These are phyloP conservation scores for Papiliotrema fonsecae DNA, from an alignment of 1,284 basidiomycete species.

Conservation along the genomic window DNA sequence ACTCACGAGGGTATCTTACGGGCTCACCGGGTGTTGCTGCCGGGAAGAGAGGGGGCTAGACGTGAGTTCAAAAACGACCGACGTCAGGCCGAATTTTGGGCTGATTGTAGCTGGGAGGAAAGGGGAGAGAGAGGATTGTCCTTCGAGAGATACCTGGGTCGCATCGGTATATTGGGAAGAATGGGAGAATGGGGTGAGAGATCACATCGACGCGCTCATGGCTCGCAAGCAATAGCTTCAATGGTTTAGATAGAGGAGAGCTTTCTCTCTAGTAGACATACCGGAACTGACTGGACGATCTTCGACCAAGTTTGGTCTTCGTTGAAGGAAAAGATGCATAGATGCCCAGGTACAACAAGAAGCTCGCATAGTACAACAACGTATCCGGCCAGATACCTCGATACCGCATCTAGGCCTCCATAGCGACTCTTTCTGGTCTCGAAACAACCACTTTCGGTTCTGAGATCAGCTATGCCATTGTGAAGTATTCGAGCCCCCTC, in stretches of 20 bases:
- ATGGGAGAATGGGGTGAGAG: slow-evolving; percentile 31
- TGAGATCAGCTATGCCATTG: neutral
- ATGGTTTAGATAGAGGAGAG: too few species aligned
- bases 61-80: slow-evolving; percentile 27
- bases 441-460: neutral
- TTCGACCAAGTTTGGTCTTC: too few species aligned
- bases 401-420: slow-evolving; percentile 4
- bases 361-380: too few species aligned
- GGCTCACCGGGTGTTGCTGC: slow-evolving; percentile 25
- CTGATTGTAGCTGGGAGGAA: neutral
- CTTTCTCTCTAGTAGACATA: too few species aligned
- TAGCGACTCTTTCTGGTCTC: slow-evolving; percentile 1
- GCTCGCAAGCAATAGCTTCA: slow-evolving; percentile 10
- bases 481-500: neutral
- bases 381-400: too few species aligned
- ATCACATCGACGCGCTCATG: slow-evolving; percentile 33
- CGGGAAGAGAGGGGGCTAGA: slow-evolving; percentile 27
- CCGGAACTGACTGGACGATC: too few species aligned
- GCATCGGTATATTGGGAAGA: slow-evolving; percentile 38
- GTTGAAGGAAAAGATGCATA: too few species aligned
- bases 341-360: too few species aligned
- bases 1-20: slow-evolving; percentile 30
- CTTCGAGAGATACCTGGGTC: slow-evolving; percentile 31
- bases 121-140: neutral
- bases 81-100: neutral